Conservation (phyloP, 2,329 filamentous ascomycete genomes). For the Apiospora sp. region DNA sequence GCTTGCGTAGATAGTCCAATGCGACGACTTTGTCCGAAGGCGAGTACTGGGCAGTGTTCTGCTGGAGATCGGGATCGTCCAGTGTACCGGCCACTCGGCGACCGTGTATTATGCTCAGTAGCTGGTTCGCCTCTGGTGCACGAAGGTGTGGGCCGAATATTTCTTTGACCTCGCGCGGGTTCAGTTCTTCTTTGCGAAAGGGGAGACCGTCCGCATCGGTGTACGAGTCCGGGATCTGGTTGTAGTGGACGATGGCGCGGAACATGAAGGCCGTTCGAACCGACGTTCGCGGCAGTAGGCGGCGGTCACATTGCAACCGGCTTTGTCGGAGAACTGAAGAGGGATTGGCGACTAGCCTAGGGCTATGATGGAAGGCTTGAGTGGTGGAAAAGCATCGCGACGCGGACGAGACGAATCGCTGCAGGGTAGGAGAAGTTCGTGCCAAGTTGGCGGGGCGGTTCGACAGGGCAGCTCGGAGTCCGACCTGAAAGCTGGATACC, state of each 20-base stretch:
- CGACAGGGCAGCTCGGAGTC: slow-evolving; percentile 39
- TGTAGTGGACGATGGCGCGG: slow-evolving; percentile 59
- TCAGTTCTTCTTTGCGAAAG: slow-evolving; percentile 60
- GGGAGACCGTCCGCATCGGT: slow-evolving; percentile 61
- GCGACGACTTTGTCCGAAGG: slow-evolving; percentile 53
- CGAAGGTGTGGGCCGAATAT: slow-evolving; percentile 61
- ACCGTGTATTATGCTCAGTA: slow-evolving; percentile 68
- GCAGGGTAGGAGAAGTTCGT: slow-evolving; percentile 30
- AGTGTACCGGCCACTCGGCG: slow-evolving; percentile 70
- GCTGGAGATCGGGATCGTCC: slow-evolving; percentile 61
- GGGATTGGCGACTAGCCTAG: slow-evolving; percentile 28
- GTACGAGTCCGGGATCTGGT: slow-evolving; percentile 65
- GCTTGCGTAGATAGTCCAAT: slow-evolving; percentile 62
- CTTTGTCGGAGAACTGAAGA: slow-evolving; percentile 23
- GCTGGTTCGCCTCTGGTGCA: slow-evolving; percentile 55
- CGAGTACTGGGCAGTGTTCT: slow-evolving; percentile 56
- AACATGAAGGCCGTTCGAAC: slow-evolving; percentile 41
- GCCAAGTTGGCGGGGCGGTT: slow-evolving; percentile 35
- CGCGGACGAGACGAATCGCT: slow-evolving; percentile 34
- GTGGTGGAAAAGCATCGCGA: slow-evolving; percentile 15
- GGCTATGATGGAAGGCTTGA: slow-evolving; percentile 36
- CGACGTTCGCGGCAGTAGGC: slow-evolving; percentile 32
- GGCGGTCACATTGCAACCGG: slow-evolving; percentile 25
- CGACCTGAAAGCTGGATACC: slow-evolving; percentile 41
- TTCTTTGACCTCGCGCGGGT: slow-evolving; percentile 51